Evolutionary conservation across 2,329 filamentous ascomycete species (phyloP), one percentile per base, ranked within the genome.

Genomic region (Thelonectria discophora): DNA sequence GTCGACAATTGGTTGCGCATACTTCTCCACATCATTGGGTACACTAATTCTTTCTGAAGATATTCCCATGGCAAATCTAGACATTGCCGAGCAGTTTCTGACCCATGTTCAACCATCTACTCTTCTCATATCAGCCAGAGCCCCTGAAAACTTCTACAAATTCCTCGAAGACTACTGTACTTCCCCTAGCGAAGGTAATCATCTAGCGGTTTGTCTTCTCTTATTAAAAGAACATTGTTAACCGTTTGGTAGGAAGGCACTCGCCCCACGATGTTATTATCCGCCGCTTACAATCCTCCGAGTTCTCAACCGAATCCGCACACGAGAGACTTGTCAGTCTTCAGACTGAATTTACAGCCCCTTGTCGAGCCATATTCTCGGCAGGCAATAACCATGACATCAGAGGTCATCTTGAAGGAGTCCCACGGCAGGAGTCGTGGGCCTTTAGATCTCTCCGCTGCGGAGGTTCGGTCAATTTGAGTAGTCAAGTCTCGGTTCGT

Each of bases 21-120:
- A 94, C 73, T 97, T 94, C 73, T 81, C 89, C 48, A 88, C 89
- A 6, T 79, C 83, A 24, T 87, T 93, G 40, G 88, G 91, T 70
- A 87, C 83, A 37, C 76, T 97, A 3, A 90, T 86, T 60, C 82
- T 97, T 45, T 88, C 96, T 73, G 88, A 94, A 72, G 94, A 97
- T 67, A 83, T 92, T 10, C 82, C 86, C 15, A 81, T 87, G 66
- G 90, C 88, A 5, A 88, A 87, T n/a, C 74, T 86, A n/a, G 88
- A 92, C 37, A 79, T 89, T 12, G 79, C 90, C n/a, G 87, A 91
- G 62, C 87, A 84, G 5, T 76, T 89, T 18, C 73, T 88, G 43
- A 68, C 84, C 10, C 81, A 87, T 55, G 76, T 79, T 12, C 82
- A 85, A 57, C 86, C 87, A 15, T 88, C 84, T 0, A 81, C 79